These are phyloP conservation scores for Mycena sp. DNA, from an alignment of 1,284 basidiomycete genomes.

Conservation along the genomic window DNA sequence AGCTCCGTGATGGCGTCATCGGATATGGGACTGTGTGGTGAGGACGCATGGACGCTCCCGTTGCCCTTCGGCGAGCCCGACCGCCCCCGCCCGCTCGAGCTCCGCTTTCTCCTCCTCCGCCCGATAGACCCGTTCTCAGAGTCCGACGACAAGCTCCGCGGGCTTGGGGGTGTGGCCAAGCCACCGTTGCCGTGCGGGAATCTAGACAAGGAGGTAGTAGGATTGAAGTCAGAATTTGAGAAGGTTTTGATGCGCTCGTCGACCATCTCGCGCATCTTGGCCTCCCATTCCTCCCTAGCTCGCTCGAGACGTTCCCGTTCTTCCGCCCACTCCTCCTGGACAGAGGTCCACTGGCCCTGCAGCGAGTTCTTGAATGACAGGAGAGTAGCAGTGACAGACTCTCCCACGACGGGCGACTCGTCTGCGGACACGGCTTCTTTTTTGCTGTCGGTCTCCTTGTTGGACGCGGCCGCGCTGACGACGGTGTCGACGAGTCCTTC, in stretches of 20 bases:
- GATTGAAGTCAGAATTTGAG: slow-evolving; percentile 53
- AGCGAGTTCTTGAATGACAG: slow-evolving; percentile 62
- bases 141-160: slow-evolving; percentile 72
- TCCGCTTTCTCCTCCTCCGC: slow-evolving; percentile 46
- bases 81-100: slow-evolving; percentile 26
- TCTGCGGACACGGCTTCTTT: slow-evolving; percentile 36
- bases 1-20: slow-evolving; percentile 30
- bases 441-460: slow-evolving; percentile 16
- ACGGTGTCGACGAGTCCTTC: slow-evolving; percentile 62
- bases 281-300: slow-evolving; percentile 89
- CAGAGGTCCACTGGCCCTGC: slow-evolving; percentile 74
- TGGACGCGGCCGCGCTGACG: slow-evolving; percentile 30
- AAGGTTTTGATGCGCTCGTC: slow-evolving; percentile 50
- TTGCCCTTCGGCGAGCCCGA: slow-evolving; percentile 26
- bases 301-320: slow-evolving; percentile 82
- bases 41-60: neutral
- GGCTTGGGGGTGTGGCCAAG: slow-evolving; percentile 78
- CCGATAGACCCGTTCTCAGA: slow-evolving; percentile 44
- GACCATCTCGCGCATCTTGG: slow-evolving; percentile 46
- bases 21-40: slow-evolving; percentile 25
- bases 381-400: slow-evolving; percentile 58
- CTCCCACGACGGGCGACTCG: slow-evolving; percentile 51
- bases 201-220: slow-evolving; percentile 48
- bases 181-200: slow-evolving; percentile 51
- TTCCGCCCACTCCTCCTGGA: slow-evolving; percentile 83